A percentile compares a stretch with the other conserved stretches of the same genome.
Conservation (phyloP, 345 rosid species). For the Angophora floribunda region DNA sequence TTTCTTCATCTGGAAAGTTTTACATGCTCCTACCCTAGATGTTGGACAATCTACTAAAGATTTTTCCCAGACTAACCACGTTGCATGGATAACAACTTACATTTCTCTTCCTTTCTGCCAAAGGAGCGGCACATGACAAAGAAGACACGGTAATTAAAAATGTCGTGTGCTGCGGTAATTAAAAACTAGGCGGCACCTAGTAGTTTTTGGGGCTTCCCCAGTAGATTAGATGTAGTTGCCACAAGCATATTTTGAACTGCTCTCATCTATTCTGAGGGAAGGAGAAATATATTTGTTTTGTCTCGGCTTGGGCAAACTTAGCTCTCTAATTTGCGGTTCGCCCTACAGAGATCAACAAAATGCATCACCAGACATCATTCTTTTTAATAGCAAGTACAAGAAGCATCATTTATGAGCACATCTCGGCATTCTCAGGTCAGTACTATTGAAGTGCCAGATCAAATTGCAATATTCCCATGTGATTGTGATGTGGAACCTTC, state of each 20-base stretch:
- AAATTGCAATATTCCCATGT: no score
- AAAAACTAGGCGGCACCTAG: constrained; percentile 11
- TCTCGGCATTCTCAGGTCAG: no score
- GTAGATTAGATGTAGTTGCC: constrained; percentile 18
- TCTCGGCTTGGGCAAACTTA: constrained; percentile 5
- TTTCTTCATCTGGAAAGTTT: neutral
- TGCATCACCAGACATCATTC: neutral
- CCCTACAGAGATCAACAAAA: neutral
- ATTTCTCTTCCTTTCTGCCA: constrained; percentile 41
- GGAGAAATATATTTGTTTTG: constrained; percentile 10
- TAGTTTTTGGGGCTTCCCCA: constrained; percentile 31
- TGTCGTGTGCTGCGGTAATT: neutral
- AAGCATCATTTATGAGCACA: no score
- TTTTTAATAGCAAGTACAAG: neutral
- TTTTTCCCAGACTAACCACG: neutral
- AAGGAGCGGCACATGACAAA: constrained; percentile 26
- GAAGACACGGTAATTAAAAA: constrained; percentile 5
- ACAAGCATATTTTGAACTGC: constrained; percentile 25
- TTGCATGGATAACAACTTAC: constrained; percentile 9
- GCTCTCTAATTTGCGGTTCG: constrained; percentile 2
- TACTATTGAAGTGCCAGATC: no score
- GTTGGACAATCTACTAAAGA: neutral
- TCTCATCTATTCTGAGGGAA: constrained; percentile 14
- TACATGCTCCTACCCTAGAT: neutral
- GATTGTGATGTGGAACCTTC: no score